Evolutionary conservation across 2,329 filamentous ascomycete species (phyloP).

Genomic region (Rugonectria rugulosa): DNA sequence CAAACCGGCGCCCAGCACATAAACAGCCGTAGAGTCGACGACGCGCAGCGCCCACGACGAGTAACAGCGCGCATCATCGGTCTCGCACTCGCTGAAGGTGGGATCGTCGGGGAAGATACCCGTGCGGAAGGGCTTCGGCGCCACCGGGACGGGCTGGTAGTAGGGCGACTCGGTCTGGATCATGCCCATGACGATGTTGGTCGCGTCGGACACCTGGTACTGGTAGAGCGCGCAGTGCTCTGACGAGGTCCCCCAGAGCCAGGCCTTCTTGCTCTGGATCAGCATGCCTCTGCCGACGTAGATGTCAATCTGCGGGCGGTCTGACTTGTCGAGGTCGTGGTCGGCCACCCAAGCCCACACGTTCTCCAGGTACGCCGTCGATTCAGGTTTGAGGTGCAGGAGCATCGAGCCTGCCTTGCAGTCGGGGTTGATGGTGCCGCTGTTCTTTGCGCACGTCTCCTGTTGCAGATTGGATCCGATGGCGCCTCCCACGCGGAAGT

Average conservation of each 20-base stretch:
- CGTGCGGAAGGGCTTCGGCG: constrained; percentile 23
- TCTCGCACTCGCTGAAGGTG: not conserved
- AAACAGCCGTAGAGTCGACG: constrained; percentile 26
- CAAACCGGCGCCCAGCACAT: constrained; percentile 38
- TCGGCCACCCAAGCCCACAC: constrained; percentile 74
- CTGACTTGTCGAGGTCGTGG: constrained; percentile 58
- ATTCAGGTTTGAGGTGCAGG: constrained; percentile 53
- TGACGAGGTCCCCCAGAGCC: constrained; percentile 36
- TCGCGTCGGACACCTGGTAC: constrained; percentile 55
- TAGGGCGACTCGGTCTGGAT: constrained; percentile 51
- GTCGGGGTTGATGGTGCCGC: constrained; percentile 45
- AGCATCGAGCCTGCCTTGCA: constrained; percentile 68
- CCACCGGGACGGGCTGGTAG: constrained; percentile 26
- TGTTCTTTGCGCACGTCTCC: constrained; percentile 32
- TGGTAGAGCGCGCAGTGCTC: constrained; percentile 52
- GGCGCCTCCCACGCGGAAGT: constrained; percentile 54
- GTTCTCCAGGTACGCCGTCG: constrained; percentile 59
- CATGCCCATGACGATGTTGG: constrained; percentile 56
- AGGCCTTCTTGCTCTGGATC: constrained; percentile 42
- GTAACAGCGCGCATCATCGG: constrained; percentile 23
- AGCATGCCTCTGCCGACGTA: constrained; percentile 46
- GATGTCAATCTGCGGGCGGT: constrained; percentile 1
- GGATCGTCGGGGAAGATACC: constrained; percentile 17
- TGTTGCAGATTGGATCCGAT: constrained; percentile 25
- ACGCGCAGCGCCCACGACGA: constrained; percentile 38